Base-by-base conservation (phyloP, 768 basidiomycete species). In the Podaxis pistillaris region DNA sequence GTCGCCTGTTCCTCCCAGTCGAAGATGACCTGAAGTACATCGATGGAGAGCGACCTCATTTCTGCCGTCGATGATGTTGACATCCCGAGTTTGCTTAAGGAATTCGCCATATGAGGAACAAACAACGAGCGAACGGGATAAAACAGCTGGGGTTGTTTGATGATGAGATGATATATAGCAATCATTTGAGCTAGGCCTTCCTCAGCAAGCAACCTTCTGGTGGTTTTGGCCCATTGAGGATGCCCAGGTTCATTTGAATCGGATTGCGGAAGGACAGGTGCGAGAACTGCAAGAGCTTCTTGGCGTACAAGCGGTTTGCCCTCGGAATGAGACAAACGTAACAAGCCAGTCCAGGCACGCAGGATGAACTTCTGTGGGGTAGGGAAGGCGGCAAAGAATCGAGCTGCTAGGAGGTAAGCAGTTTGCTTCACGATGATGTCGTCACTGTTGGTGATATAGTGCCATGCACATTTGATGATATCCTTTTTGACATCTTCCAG, bases 391-490 rank as follows among this genome's bases (percentile, higher is more conserved):
- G 90, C 88, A 68, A 96, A 95, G 81, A 98, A 98, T 36, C 90
- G 86, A 41, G 97, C 94, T 37, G 92, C 87, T 5, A 98, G 82
- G 38, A 97, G 84, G 71, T 94, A 94, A 0, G 94, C 91, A 8
- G 92, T 92, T 72, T 98, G 93, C 73, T 94, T 96, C 69, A 97
- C 93, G 19, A 95, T 87, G 4, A 89, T 83, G 72, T 98, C 97
- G 46, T 96, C 93, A 59, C 80, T 88, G 56, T 69, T 69, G 5
- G 83, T 83, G 67, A 96, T 91, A 68, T 89, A 92, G 68, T 89
- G 84, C 94, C 94, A 98, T 19, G 94, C 93, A 62, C 91, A 90
- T 72, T 90, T 92, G 77, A 98, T 95, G 67, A 98, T 87, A 63
- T 96, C 93, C 72, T 95, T 98, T 74, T 91, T 86, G 40, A 84